These are phyloP conservation scores for Favolaschia claudopus DNA, from an alignment of 768 basidiomycete genomes.

Conservation along the genomic window DNA sequence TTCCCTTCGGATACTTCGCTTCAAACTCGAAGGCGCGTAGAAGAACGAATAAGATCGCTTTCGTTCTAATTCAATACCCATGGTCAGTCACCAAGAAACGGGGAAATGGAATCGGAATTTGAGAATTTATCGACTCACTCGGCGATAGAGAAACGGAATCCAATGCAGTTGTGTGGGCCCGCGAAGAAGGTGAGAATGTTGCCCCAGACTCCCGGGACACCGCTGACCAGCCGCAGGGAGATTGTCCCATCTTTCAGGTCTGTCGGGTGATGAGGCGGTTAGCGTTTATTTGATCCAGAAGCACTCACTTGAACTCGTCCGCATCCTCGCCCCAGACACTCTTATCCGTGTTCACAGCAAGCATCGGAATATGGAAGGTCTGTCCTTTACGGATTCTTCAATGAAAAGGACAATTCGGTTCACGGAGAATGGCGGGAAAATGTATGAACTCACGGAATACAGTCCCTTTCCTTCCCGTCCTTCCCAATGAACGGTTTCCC, in stretches of 20 bases:
- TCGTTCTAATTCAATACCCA: no score
- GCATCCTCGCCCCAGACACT: slow-evolving; percentile 71
- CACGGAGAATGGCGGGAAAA: not conserved
- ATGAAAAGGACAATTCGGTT: no score
- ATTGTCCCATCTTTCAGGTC: slow-evolving; percentile 71
- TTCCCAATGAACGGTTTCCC: slow-evolving; percentile 51
- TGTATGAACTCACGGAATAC: slow-evolving; percentile 33
- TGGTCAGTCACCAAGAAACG: no score
- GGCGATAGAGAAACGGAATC: no score
- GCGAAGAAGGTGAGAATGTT: slow-evolving; percentile 69
- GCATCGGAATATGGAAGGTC: slow-evolving; percentile 57
- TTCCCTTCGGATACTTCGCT: no score
- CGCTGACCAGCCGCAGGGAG: slow-evolving; percentile 53
- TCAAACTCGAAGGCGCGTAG: no score
- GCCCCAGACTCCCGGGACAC: slow-evolving; percentile 67
- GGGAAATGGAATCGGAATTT: no score
- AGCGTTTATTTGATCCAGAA: not conserved
- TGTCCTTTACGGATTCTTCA: slow-evolving; percentile 53
- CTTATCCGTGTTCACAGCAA: slow-evolving; percentile 57
- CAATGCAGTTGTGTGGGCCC: no score
- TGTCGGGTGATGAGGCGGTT: slow-evolving; percentile 33
- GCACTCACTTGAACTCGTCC: slow-evolving; percentile 60
- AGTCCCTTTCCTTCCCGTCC: slow-evolving; percentile 47
- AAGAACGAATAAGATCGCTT: no score
- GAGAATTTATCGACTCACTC: no score